These are phyloP conservation scores for Wickerhamomyces sydowiorum DNA, from an alignment of 805 yeast species.

Conservation along the genomic window DNA sequence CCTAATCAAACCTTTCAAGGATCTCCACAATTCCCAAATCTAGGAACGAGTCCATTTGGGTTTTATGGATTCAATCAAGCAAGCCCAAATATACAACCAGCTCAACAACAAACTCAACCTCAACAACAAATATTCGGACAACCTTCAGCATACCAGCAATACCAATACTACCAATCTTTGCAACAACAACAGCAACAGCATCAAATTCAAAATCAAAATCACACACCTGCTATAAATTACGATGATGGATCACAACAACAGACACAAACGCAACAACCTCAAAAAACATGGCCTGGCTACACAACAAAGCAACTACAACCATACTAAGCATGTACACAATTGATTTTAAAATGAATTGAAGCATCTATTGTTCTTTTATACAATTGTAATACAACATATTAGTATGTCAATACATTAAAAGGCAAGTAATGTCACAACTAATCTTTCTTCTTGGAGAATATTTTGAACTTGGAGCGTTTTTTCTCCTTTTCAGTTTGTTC, in stretches of 20 bases:
- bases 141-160: not conserved
- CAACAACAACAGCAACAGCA: too few relatives aligned
- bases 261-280: not conserved
- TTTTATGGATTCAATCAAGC: too few relatives aligned
- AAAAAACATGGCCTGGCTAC: not conserved
- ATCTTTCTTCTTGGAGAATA: conserved; percentile 30
- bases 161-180: not conserved
- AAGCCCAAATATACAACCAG: too few relatives aligned
- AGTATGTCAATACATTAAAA: too few relatives aligned
- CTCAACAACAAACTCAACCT: not conserved
- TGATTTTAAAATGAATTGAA: not conserved
- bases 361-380: not conserved
- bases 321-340: not conserved
- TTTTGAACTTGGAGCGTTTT: conserved; percentile 41
- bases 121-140: not conserved
- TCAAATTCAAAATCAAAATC: too few relatives aligned
- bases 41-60: too few relatives aligned
- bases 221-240: not conserved
- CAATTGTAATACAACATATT: not conserved
- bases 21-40: too few relatives aligned
- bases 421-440: too few relatives aligned
- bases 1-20: too few relatives aligned
- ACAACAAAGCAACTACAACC: not conserved
- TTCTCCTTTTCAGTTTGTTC: conserved; percentile 30
- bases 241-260: not conserved